Evolutionary conservation across 495 filamentous ascomycete species (phyloP).

Genomic region (Rhizodiscina lignyota): DNA sequence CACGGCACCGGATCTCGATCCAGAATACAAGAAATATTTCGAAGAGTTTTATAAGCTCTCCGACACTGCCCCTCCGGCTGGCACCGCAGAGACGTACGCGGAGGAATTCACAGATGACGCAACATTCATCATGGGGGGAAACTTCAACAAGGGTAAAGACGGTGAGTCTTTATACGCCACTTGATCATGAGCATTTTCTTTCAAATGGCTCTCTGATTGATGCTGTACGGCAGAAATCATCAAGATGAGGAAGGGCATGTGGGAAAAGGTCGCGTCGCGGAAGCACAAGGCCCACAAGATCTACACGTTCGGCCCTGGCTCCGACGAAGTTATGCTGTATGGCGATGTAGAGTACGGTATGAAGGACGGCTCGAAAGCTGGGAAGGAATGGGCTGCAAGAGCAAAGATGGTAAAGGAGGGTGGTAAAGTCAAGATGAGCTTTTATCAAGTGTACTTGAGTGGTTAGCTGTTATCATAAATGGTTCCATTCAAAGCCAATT

Average conservation of each 20-base stretch:
- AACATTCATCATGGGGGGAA: slow-evolving; percentile 39
- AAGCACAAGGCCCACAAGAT: slow-evolving; percentile 33
- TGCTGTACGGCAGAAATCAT: slow-evolving; percentile 30
- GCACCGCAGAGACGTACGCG: slow-evolving; percentile 37
- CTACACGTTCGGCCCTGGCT: slow-evolving; percentile 31
- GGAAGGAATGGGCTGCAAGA: slow-evolving; percentile 37
- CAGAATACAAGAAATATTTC: slow-evolving; percentile 27
- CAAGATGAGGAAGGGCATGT: slow-evolving; percentile 34
- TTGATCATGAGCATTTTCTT: no score
- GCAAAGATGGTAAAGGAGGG: slow-evolving; percentile 32
- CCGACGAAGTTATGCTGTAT: slow-evolving; percentile 42
- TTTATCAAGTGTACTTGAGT: slow-evolving; percentile 53
- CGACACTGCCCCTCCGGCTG: slow-evolving; percentile 31
- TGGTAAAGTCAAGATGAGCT: slow-evolving; percentile 35
- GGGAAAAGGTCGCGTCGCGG: slow-evolving; percentile 36
- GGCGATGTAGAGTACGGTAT: slow-evolving; percentile 39
- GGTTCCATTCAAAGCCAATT: no score
- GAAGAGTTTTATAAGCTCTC: slow-evolving; percentile 40
- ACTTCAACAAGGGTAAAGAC: slow-evolving; percentile 28
- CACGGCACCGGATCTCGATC: no score
- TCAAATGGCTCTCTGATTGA: no score
- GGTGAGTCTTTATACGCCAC: no score
- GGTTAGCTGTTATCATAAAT: no score
- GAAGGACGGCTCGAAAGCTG: slow-evolving; percentile 29
- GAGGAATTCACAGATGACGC: slow-evolving; percentile 36